Percentiles rank a stretch among this genome's conserved stretches.
phyloP scores from a whole-genome alignment of 2,329 filamentous ascomycete species.

The Botryotinia calthae region DNA sequence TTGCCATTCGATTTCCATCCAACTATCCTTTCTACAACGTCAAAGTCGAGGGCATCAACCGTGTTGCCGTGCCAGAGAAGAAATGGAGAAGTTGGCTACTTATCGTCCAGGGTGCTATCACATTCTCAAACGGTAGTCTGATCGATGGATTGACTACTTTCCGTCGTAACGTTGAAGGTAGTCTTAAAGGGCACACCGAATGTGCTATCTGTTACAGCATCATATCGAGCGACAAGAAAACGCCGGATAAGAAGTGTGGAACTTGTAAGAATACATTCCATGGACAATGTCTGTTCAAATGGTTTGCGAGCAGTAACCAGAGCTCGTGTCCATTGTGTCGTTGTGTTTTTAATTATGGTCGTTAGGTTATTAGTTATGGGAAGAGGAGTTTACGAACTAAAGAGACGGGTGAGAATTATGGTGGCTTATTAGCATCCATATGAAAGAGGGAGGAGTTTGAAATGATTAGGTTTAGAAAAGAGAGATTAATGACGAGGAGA shows the following conservation, averaged over 20 bases:
- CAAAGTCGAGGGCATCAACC: conserved; percentile 70
- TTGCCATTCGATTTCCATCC: conserved; percentile 75
- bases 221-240: conserved; percentile 80
- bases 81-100: conserved; percentile 93
- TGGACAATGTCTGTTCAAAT: conserved; percentile 84
- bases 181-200: conserved; percentile 88
- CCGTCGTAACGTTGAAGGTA: conserved; percentile 80
- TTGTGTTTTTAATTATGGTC: conserved; percentile 70
- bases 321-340: conserved; percentile 91
- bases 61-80: conserved; percentile 83
- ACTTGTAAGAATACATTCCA: conserved; percentile 97
- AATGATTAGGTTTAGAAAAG: not conserved
- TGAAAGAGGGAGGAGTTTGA: not conserved
- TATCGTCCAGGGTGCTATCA: conserved; percentile 87
- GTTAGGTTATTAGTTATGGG: not conserved
- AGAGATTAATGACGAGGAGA: not conserved
- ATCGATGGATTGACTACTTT: conserved; percentile 85
- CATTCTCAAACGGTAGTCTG: conserved; percentile 84
- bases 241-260: conserved; percentile 86
- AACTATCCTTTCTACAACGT: conserved; percentile 82
- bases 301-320: conserved; percentile 92
- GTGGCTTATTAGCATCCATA: not conserved
- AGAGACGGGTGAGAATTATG: not conserved
- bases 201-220: conserved; percentile 98
- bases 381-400: not conserved